Evolutionary conservation across 768 basidiomycete species (phyloP).

Genomic region (Tylopilus plumbeoviolaceoides): DNA sequence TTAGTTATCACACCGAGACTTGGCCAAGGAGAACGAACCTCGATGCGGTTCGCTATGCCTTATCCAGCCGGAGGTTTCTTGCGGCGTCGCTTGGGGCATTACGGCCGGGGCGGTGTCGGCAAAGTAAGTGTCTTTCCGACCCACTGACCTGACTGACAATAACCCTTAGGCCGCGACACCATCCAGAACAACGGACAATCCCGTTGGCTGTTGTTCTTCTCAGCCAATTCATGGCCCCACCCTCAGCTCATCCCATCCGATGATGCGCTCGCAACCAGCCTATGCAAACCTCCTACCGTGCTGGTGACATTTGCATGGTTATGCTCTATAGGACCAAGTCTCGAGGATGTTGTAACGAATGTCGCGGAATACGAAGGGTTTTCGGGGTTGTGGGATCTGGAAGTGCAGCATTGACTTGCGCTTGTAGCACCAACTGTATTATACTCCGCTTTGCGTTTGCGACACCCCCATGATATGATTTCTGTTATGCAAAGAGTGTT

Average conservation of each 20-base stretch:
- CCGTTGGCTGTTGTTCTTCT: neutral
- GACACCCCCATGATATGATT: neutral
- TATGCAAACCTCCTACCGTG: neutral
- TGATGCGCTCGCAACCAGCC: neutral
- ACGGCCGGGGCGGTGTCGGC: slow-evolving; percentile 26
- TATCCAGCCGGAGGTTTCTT: slow-evolving; percentile 9
- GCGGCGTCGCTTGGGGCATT: slow-evolving; percentile 9
- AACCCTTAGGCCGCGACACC: slow-evolving; percentile 68
- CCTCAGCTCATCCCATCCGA: neutral
- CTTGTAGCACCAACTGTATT: slow-evolving; percentile 1
- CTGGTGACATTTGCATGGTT: neutral
- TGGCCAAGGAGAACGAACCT: neutral
- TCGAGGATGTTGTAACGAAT: neutral
- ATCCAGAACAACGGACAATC: slow-evolving; percentile 67
- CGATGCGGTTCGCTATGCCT: neutral
- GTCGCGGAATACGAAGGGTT: neutral
- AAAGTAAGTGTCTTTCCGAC: slow-evolving; percentile 15
- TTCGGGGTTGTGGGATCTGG: neutral
- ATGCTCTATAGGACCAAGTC: neutral
- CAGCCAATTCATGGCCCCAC: neutral
- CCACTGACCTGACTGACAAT: neutral
- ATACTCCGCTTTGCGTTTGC: neutral
- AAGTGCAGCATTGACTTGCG: neutral
- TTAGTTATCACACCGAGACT: neutral
- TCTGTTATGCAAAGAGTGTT: neutral